These are phyloP conservation scores for Aspergillus candidus DNA, from an alignment of 2,329 filamentous ascomycete genomes.

Conservation along the genomic window DNA sequence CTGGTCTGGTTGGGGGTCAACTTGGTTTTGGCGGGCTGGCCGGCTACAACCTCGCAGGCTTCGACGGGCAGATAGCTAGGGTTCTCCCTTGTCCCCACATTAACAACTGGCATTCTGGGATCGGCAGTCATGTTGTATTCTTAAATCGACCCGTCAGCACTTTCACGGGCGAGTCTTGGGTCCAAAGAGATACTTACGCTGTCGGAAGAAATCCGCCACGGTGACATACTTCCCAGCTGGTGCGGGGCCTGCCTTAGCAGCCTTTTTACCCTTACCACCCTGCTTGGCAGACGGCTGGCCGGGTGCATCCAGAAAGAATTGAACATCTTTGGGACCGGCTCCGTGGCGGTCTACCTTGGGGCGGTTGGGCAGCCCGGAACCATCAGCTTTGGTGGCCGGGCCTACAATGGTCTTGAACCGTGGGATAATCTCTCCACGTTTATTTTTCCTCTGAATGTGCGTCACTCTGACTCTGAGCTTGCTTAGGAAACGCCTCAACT, in stretches of 20 bases:
- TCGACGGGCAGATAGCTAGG: slow-evolving; percentile 64
- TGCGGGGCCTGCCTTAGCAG: slow-evolving; percentile 24
- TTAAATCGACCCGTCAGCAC: slow-evolving; percentile 14
- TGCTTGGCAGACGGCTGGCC: slow-evolving; percentile 11
- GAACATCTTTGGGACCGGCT: slow-evolving; percentile 48
- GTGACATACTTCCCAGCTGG: slow-evolving; percentile 42
- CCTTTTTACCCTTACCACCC: slow-evolving; percentile 27
- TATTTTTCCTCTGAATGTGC: slow-evolving; percentile 37
- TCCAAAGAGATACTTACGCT: slow-evolving; percentile 27
- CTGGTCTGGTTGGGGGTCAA: slow-evolving; percentile 57
- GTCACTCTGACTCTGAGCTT: slow-evolving; percentile 36
- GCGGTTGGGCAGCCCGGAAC: slow-evolving; percentile 25
- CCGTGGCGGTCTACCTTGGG: slow-evolving; percentile 34
- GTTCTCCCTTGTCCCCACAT: slow-evolving; percentile 53
- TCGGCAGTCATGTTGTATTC: slow-evolving; percentile 34
- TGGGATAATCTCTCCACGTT: slow-evolving; percentile 26
- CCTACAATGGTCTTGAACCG: slow-evolving; percentile 43
- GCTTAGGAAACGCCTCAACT: slow-evolving; percentile 33
- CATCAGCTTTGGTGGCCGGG: slow-evolving; percentile 40
- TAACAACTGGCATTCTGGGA: slow-evolving; percentile 54
- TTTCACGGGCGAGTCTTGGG: neutral
- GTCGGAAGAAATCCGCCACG: slow-evolving; percentile 48
- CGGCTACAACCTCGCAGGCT: slow-evolving; percentile 56
- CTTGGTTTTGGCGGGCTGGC: slow-evolving; percentile 58
- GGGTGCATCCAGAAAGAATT: slow-evolving; percentile 46